Evolutionary conservation across 257 asterid species (phyloP), one percentile per base, ranked within the genome.

Genomic region (Craterostigma plantagineum): DNA sequence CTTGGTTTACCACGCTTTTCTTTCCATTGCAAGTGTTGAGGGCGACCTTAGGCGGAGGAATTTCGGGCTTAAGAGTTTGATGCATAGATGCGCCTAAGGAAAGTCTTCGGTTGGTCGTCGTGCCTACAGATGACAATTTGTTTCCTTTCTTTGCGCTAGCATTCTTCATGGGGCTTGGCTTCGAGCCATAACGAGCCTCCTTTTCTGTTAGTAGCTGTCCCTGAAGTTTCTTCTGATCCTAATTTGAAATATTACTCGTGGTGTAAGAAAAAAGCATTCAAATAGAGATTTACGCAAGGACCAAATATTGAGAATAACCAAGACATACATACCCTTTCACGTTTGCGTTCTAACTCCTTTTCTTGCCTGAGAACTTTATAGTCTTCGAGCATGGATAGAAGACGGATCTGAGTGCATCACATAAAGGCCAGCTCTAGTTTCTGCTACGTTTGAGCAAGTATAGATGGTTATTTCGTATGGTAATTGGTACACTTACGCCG

Each of bases 381-480:
- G 35, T 67, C 82, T 43, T 87, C 87, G 48, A 87, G 77, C 86
- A 82, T 82, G 30, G 76, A 65, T 40, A 82, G 73, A 53, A 87
- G 79, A 42, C 66, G 73, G 59, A 79, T 75, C 95, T 87, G 56
- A 49, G 60, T 46, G 62, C 30, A 23, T 23, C 2, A 23, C 2
- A 23, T 2, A 23, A 23, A 6, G 30, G 6, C 30, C 30, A 16
- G 41, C 14, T 12, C 10, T 12, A 33, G 15, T 9, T 42, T 13
- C 23, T 12, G 16, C 34, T 43, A 35, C 42, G n/a, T 5, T 42
- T 12, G 50, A 42, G 51, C 41, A 41, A 43, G 9, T 18, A 16
- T 35, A 43, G 13, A 7, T 39, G 7, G 10, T n/a, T 37, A 38
- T 23, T 23, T 23, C 30, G 30, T 23, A 23, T 23, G 2, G 30